These are phyloP conservation scores for Neofusicoccum sp. DNA, from an alignment of 2,329 filamentous ascomycete species.

Conservation along the genomic window DNA sequence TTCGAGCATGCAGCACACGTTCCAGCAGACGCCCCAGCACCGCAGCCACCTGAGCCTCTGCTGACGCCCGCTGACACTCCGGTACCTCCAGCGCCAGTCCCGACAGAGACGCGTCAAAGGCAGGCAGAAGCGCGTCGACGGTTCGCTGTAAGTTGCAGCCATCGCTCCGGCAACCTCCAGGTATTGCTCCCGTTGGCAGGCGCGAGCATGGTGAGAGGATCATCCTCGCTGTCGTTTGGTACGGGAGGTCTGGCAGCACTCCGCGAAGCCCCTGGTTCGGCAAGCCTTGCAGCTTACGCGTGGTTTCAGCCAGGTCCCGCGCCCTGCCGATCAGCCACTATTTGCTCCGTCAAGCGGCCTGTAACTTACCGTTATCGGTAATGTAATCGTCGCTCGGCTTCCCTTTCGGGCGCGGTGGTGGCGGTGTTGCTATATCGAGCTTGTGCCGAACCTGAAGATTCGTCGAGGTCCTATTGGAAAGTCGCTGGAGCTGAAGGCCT, in stretches of 20 bases:
- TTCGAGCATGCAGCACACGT: slow-evolving; percentile 10
- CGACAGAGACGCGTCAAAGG: not conserved
- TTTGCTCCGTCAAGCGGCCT: not conserved
- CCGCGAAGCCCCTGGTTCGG: slow-evolving; percentile 1
- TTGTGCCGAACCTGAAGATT: not conserved
- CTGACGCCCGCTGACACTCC: slow-evolving; percentile 15
- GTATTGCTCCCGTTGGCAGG: not conserved
- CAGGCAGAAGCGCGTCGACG: not conserved
- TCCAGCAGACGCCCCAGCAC: slow-evolving; percentile 6
- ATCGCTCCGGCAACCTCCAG: not conserved
- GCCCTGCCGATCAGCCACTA: slow-evolving; percentile 13
- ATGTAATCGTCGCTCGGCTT: slow-evolving; percentile 8
- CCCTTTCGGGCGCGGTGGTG: not conserved
- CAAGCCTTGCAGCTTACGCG: slow-evolving; percentile 12
- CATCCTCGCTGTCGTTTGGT: slow-evolving; percentile 7
- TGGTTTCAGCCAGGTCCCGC: slow-evolving; percentile 19
- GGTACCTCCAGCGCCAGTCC: not conserved
- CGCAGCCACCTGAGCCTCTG: slow-evolving; percentile 2
- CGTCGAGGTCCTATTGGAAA: not conserved
- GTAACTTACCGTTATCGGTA: slow-evolving; percentile 14
- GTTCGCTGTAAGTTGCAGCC: not conserved
- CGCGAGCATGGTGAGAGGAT: slow-evolving; percentile 10
- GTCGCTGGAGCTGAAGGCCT: not conserved
- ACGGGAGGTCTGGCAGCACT: slow-evolving; percentile 1
- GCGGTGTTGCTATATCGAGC: not conserved